Conservation (phyloP, 176 grass and related monocot genomes). For the Puya raimondii region DNA sequence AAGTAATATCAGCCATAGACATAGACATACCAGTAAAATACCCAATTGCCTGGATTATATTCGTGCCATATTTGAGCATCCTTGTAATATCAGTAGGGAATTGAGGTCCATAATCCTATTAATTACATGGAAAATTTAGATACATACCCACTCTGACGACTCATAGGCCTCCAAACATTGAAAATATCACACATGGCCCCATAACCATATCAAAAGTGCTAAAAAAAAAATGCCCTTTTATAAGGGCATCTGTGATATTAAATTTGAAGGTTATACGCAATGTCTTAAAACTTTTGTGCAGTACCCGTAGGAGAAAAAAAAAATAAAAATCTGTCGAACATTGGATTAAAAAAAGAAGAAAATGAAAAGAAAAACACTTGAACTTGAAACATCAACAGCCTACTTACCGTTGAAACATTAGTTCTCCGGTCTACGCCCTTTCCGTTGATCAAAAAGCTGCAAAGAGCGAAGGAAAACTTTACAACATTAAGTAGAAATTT, state of each 20-base stretch:
- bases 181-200: no score
- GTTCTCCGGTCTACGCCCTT: conserved; percentile 86
- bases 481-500: conserved; percentile 13
- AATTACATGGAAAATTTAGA: conserved; percentile 13
- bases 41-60: conserved; percentile 89
- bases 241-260: neutral
- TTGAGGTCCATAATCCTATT: conserved; percentile 78
- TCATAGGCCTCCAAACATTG: no score
- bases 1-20: conserved; percentile 7
- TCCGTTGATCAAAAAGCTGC: conserved; percentile 89
- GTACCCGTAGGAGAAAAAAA: neutral
- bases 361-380: conserved; percentile 13
- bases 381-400: neutral
- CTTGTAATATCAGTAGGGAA: conserved; percentile 90
- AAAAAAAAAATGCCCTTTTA: neutral
- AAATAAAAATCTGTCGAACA: conserved; percentile 12
- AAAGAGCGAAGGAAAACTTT: conserved; percentile 18
- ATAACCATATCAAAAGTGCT: no score
- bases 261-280: conserved; percentile 16
- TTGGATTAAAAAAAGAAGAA: conserved; percentile 9
- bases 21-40: conserved; percentile 65
- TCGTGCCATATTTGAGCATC: conserved; percentile 97
- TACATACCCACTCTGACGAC: no score
- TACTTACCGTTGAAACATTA: conserved; percentile 72
- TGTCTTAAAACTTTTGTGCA: neutral